Conservation (phyloP, 2,329 filamentous ascomycete genomes). For the Aspergillus tanneri region DNA sequence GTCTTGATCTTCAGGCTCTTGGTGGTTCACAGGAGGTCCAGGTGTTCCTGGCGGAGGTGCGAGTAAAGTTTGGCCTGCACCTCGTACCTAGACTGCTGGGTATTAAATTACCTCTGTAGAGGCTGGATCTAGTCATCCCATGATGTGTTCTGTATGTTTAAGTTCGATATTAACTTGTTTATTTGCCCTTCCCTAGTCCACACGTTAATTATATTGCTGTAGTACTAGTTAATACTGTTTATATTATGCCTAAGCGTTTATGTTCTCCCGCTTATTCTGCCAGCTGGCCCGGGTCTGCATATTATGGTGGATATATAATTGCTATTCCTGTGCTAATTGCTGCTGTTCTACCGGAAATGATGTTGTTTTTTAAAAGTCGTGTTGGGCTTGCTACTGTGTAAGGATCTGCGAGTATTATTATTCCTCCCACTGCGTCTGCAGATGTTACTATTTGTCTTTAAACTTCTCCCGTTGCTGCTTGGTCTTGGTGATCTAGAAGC, state of each 20-base stretch:
- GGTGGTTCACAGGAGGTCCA: slow-evolving; percentile 93
- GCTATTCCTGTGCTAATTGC: slow-evolving; percentile 82
- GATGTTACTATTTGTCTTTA: slow-evolving; percentile 84
- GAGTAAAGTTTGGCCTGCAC: slow-evolving; percentile 95
- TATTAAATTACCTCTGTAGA: slow-evolving; percentile 95
- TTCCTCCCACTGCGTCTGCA: slow-evolving; percentile 83
- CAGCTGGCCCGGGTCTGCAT: slow-evolving; percentile 91
- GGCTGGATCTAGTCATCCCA: slow-evolving; percentile 93
- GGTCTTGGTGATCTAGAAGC: slow-evolving; percentile 96
- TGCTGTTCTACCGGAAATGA: slow-evolving; percentile 79
- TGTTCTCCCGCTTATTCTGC: slow-evolving; percentile 91
- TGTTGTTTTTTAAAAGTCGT: slow-evolving; percentile 98
- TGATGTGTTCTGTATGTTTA: slow-evolving; percentile 79
- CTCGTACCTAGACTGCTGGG: slow-evolving; percentile 96
- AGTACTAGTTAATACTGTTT: slow-evolving; percentile 97
- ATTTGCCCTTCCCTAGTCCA: slow-evolving; percentile 90
- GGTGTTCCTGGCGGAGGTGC: slow-evolving; percentile 88
- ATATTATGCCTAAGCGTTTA: slow-evolving; percentile 91
- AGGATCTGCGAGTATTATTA: slow-evolving; percentile 79
- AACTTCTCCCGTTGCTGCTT: slow-evolving; percentile 91
- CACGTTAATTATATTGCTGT: slow-evolving; percentile 90
- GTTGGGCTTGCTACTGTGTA: slow-evolving; percentile 78
- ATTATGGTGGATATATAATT: slow-evolving; percentile 82
- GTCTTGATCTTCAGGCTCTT: slow-evolving; percentile 96
- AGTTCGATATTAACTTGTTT: slow-evolving; percentile 74